Base-by-base conservation (phyloP, 2,329 filamentous ascomycete genomes). In the Paecilomyces niveus region DNA sequence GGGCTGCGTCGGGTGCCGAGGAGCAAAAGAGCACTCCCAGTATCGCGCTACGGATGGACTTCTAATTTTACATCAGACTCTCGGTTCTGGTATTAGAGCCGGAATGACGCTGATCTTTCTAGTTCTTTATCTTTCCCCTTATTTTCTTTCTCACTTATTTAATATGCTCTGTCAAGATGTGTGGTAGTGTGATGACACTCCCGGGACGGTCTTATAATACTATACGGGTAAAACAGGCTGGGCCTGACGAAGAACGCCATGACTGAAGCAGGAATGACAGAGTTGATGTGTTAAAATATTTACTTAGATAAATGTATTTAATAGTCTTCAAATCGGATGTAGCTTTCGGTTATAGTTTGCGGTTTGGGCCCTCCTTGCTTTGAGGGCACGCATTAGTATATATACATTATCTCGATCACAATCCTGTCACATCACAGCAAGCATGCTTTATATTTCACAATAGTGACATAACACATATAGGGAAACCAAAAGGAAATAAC, bases 41-140 rank as follows among this genome's bases (percentile, higher is more conserved):
- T 62, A 99, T 99, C 80, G 91, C 91, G 57, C 75, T 99, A 70
- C 94, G 95, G 82, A 95, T 97, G 89, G 83, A 96, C 73, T 97
- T 99, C 81, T 90, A 63, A 32, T 45, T 1, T 24, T 10, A 29
- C 29, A 6, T 29, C 4, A 29, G 26, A 29, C 26, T 29, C 26
- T 29, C 26, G 7, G 26, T 7, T 29, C 26, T 29, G 26, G 26
- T 29, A 29, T 4, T 29, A 29, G 5, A n/a, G 15, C 24, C 24
- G 26, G 3, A 54, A 22, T 26, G 9, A 7, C 26, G 8, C 24
- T 21, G 10, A 29, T 15, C 13, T 52, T 52, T 15, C 49, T 52
- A 22, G 7, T 52, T 29, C 18, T 26, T n/a, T n/a, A n/a, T 24
- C 24, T 15, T 29, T 24, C 22, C 3, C 13, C 9, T 52, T 52